Evolutionary conservation across 345 rosid genomes (phyloP).

Genomic region (Brassica juncea): DNA sequence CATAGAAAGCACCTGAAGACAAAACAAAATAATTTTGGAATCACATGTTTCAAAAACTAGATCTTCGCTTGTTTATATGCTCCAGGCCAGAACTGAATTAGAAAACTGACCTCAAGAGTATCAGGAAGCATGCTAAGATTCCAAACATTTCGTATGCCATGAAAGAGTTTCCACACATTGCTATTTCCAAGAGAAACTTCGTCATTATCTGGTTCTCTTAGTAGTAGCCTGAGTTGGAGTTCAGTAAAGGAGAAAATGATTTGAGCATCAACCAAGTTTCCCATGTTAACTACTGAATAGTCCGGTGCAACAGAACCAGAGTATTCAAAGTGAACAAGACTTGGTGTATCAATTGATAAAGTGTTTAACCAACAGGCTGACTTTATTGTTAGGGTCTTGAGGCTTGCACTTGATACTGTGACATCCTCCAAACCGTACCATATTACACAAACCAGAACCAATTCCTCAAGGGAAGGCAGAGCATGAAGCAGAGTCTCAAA

Average conservation of each 20-base stretch:
- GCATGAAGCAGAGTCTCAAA: background rate
- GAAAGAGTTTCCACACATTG: background rate
- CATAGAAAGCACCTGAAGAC: slow-evolving; percentile 18
- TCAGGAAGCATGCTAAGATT: background rate
- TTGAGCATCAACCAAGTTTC: background rate
- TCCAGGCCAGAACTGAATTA: too few species aligned
- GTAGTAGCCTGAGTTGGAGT: background rate
- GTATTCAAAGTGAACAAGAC: background rate
- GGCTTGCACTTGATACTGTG: background rate
- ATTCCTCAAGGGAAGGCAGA: slow-evolving; percentile 9
- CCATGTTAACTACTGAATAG: background rate
- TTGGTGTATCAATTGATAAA: slow-evolving; percentile 9
- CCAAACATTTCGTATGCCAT: background rate
- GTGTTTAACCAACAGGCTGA: background rate
- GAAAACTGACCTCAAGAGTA: background rate
- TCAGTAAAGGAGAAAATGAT: background rate
- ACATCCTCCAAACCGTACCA: too few species aligned
- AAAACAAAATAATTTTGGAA: background rate
- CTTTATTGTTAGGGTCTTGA: background rate
- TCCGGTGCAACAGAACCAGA: background rate
- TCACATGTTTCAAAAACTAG: too few species aligned
- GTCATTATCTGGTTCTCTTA: background rate
- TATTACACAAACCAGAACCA: too few species aligned
- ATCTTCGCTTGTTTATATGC: too few species aligned
- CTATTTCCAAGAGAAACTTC: background rate